Evolutionary conservation across 2,329 filamentous ascomycete genomes (phyloP).

Genomic region (Fusarium veterinarium): DNA sequence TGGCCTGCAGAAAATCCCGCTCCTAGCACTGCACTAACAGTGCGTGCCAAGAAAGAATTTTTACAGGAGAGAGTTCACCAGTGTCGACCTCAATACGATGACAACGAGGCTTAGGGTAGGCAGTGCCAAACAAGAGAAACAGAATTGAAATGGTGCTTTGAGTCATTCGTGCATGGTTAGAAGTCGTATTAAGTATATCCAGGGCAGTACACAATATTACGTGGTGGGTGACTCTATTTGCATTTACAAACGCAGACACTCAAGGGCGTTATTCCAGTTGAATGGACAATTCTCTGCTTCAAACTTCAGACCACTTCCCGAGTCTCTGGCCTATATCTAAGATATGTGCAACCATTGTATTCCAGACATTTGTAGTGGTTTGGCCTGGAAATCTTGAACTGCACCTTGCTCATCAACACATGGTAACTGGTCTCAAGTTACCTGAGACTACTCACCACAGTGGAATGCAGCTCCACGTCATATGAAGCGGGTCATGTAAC

Average conservation of each 20-base stretch:
- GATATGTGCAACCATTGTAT: not conserved
- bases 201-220: not conserved
- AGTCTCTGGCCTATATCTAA: not conserved
- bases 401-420: not conserved
- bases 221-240: not conserved
- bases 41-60: no score
- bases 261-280: not conserved
- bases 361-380: not conserved
- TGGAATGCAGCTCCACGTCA: conserved; percentile 11
- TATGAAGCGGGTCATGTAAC: not conserved
- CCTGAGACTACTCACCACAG: not conserved
- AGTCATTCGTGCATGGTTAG: not conserved
- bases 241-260: not conserved
- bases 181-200: not conserved
- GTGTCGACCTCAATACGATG: no score
- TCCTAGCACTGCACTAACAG: no score
- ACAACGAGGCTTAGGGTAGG: not conserved
- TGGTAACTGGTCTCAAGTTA: not conserved
- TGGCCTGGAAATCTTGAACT: not conserved
- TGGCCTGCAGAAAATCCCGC: no score
- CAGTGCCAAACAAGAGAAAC: not conserved
- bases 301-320: not conserved
- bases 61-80: no score
- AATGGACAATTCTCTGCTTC: not conserved
- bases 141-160: not conserved